These are phyloP conservation scores for Fusarium udum DNA, from an alignment of 2,329 filamentous ascomycete genomes.

Conservation along the genomic window DNA sequence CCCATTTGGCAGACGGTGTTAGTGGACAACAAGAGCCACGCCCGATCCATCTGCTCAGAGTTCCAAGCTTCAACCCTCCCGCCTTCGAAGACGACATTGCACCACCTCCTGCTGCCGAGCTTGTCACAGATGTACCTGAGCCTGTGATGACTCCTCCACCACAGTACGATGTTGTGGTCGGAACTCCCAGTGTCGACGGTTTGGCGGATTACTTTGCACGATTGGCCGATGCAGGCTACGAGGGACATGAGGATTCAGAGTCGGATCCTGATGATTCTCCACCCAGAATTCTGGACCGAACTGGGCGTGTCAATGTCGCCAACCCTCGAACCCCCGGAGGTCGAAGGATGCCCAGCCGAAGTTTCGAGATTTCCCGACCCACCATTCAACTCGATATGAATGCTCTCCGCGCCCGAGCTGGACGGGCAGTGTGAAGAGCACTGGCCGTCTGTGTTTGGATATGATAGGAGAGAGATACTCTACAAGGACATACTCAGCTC, in stretches of 20 bases:
- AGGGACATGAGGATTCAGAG: constrained; percentile 51
- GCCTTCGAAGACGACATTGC: constrained; percentile 79
- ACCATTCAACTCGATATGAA: constrained; percentile 42
- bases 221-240: constrained; percentile 74
- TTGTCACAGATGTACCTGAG: constrained; percentile 33
- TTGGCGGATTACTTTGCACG: constrained; percentile 89
- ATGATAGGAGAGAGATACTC: constrained; percentile 5
- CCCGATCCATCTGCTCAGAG: constrained; percentile 85
- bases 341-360: constrained; percentile 63
- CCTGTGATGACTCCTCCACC: constrained; percentile 80
- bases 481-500: not conserved
- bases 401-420: constrained; percentile 37
- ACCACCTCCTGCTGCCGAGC: constrained; percentile 48
- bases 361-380: constrained; percentile 62
- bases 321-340: constrained; percentile 66
- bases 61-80: constrained; percentile 88
- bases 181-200: constrained; percentile 71
- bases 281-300: constrained; percentile 59
- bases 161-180: constrained; percentile 82
- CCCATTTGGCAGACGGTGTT: constrained; percentile 54
- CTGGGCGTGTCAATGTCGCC: constrained; percentile 65
- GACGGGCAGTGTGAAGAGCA: constrained; percentile 40
- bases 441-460: constrained; percentile 35
- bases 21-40: constrained; percentile 57
- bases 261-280: constrained; percentile 56